These are phyloP conservation scores for Mycena belliarum DNA, from an alignment of 768 basidiomycete species.

Conservation along the genomic window DNA sequence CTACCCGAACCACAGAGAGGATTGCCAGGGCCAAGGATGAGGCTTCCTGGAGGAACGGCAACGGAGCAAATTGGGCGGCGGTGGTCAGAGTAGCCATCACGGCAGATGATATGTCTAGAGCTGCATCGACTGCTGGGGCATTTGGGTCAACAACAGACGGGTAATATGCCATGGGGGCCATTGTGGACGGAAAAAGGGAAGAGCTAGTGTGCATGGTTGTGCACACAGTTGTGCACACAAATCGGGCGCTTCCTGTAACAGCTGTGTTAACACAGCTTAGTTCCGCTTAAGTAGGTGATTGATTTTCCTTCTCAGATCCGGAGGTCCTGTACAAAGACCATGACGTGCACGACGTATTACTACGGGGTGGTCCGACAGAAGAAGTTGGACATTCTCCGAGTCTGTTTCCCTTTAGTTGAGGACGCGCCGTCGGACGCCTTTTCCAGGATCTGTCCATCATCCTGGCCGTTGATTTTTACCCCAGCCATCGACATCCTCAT, in stretches of 20 bases:
- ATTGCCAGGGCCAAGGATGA: slow-evolving; percentile 22
- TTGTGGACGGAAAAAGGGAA: not conserved
- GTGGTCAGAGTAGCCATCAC: slow-evolving; percentile 24
- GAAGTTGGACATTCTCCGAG: not conserved
- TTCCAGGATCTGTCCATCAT: not conserved
- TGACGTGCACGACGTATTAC: no score
- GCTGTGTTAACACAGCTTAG: not conserved
- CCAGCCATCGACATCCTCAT: slow-evolving; percentile 14
- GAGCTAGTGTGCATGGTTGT: not conserved
- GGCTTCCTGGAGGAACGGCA: slow-evolving; percentile 27
- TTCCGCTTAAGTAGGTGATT: not conserved
- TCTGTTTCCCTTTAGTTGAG: not conserved
- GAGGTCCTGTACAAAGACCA: no score
- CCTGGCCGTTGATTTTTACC: slow-evolving; percentile 1
- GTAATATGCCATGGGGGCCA: slow-evolving; percentile 5
- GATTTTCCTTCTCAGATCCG: not conserved
- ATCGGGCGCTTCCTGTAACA: not conserved
- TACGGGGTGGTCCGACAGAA: no score
- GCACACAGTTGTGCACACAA: not conserved
- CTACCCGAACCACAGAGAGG: slow-evolving; percentile 23
- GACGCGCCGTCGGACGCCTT: not conserved
- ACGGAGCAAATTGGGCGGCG: slow-evolving; percentile 21
- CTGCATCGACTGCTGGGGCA: not conserved
- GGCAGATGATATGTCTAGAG: slow-evolving; percentile 22
- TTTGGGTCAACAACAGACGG: not conserved